A percentile compares a stretch with the other conserved stretches of the same genome.
Evolutionary conservation across 441 rosid genomes (phyloP).

Genomic region (Capsella rubella): DNA sequence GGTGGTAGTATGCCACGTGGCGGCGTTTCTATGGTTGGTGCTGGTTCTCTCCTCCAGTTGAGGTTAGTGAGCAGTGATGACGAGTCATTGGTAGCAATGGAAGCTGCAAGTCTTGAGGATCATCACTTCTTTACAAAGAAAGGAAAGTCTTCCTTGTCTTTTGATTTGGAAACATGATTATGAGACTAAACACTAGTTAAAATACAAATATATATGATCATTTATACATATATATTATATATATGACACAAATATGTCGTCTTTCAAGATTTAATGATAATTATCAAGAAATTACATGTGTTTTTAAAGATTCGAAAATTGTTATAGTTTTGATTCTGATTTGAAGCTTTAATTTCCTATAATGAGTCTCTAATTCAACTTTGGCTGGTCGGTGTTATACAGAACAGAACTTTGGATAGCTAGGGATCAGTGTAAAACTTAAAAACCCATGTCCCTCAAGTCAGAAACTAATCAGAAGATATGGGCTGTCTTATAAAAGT

Average conservation of each 20-base stretch:
- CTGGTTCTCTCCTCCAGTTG: constrained; percentile 37
- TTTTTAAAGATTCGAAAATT: constrained; percentile 6
- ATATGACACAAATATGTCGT: constrained; percentile 31
- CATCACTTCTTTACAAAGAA: constrained; percentile 58
- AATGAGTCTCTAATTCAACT: constrained; percentile 27
- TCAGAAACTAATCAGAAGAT: constrained; percentile 39
- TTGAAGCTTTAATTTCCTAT: not conserved
- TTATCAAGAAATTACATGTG: constrained; percentile 18
- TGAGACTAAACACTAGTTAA: constrained; percentile 36
- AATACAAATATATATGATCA: constrained; percentile 23
- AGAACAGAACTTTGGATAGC: constrained; percentile 36
- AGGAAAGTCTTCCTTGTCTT: constrained; percentile 73
- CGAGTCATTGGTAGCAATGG: constrained; percentile 44
- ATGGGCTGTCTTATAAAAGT: constrained; percentile 41
- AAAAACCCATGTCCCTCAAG: constrained; percentile 38
- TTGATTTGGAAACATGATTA: constrained; percentile 61
- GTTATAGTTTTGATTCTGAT: not conserved
- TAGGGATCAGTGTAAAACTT: constrained; percentile 43
- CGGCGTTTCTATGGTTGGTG: constrained; percentile 24
- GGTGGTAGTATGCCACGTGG: constrained; percentile 46
- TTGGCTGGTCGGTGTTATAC: constrained; percentile 24
- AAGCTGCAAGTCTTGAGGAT: constrained; percentile 44
- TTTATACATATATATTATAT: constrained; percentile 40
- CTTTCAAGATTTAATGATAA: constrained; percentile 27
- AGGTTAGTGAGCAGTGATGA: constrained; percentile 46